A percentile compares a stretch with the other conserved stretches of the same genome.
Evolutionary conservation across 192 early-diverging fungal genomes (phyloP).

Genomic region (Coemansia sp.): DNA sequence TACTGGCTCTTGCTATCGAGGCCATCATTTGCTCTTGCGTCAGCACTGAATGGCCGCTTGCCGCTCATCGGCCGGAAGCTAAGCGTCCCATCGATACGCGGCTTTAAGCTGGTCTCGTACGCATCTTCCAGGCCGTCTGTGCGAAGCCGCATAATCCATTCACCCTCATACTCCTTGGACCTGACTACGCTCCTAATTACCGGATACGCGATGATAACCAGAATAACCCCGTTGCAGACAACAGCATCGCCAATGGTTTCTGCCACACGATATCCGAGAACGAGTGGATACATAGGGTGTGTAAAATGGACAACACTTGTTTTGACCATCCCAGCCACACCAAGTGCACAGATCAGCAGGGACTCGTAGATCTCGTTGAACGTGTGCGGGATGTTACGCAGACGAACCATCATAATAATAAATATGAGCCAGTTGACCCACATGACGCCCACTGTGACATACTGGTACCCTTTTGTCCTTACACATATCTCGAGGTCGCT

Average conservation of each 20-base stretch:
- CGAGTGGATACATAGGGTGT: slow-evolving; percentile 10
- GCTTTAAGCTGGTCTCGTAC: slow-evolving; percentile 13
- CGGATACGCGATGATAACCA: slow-evolving; percentile 19
- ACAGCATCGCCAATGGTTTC: slow-evolving; percentile 19
- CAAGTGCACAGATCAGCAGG: slow-evolving; percentile 15
- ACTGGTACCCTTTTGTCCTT: slow-evolving; percentile 12
- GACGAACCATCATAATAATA: slow-evolving; percentile 10
- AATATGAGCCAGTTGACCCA: slow-evolving; percentile 26
- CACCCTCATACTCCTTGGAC: slow-evolving; percentile 15
- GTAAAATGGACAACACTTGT: slow-evolving; percentile 16
- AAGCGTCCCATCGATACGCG: slow-evolving; percentile 5
- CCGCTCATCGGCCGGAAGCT: slow-evolving; percentile 9
- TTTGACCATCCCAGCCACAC: slow-evolving; percentile 18
- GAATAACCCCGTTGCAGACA: slow-evolving; percentile 14
- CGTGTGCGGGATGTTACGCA: slow-evolving; percentile 23
- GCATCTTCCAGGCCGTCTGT: slow-evolving; percentile 13
- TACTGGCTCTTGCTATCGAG: neutral
- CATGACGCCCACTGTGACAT: slow-evolving; percentile 13
- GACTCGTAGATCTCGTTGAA: slow-evolving; percentile 27
- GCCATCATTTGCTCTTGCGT: neutral
- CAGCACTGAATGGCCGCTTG: neutral
- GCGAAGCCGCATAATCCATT: slow-evolving; percentile 18
- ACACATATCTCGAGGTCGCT: slow-evolving; percentile 16
- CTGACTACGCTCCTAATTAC: slow-evolving; percentile 14
- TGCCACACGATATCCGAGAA: slow-evolving; percentile 3